Base-by-base conservation (phyloP, 805 yeast species). In the Nematodospora valgi region DNA sequence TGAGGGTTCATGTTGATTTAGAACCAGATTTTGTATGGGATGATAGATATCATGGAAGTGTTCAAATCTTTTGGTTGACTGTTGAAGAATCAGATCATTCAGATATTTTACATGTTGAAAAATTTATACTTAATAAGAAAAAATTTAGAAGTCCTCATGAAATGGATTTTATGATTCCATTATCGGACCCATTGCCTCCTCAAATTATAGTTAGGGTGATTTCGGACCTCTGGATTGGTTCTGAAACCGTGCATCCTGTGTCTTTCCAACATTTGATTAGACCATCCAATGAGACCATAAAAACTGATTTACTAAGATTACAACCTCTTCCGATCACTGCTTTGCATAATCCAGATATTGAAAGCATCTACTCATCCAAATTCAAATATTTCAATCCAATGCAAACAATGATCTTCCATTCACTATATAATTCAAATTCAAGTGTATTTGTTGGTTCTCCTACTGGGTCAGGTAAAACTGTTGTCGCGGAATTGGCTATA, bases 401-500 rank as follows among this genome's bases (percentile, higher is more conserved):
- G 96, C 98, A 93, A 61, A 91, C 98, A 0, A 91, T 91, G 98
- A 76, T 83, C 0, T 93, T 93, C 63, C 95, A 89, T 53, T 76
- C 96, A 0, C 61, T 93, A 30, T 93, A 89, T 62, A 80, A 93
- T 56, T 64, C 82, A 1, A 76, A 83, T 43, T 73, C 82, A 2
- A 85, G 84, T 54, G 89, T 83, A 0, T 85, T 93, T 57, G 86
- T 93, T 29, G 99, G 99, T 7, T 88, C 98, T 0, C 99, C 99
- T 3, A 93, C 98, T 2, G 98, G 98, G 16, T 91, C 97, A 0
- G 99, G 99, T 47, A 93, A 93, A 58, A 93, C 98, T 0, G 83
- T 93, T 22, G 98, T 94, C 19, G 96, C 98, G 0, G 99, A 93
- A 54, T 61, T 93, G 37, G 98, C 98, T 0, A 86, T 93, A 11